A percentile compares a stretch with the other conserved stretches of the same genome.
These are phyloP conservation scores for Purpureocillium lavendulum DNA, from an alignment of 2,329 filamentous ascomycete species.

Conservation along the genomic window DNA sequence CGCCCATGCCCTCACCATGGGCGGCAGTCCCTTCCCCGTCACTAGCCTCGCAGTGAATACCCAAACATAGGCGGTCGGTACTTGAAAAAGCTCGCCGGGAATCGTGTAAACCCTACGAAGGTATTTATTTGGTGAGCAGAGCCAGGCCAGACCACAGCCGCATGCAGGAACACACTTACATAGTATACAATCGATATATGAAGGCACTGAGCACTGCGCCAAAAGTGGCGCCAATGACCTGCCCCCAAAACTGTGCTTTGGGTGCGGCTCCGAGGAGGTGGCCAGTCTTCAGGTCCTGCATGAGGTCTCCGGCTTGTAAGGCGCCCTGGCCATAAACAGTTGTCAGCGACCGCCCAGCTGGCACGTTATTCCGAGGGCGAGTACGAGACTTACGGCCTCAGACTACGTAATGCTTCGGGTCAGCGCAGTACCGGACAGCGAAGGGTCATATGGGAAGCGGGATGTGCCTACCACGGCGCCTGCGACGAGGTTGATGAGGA, in stretches of 20 bases:
- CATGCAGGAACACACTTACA: slow-evolving; percentile 18
- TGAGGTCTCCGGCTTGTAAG: slow-evolving; percentile 87
- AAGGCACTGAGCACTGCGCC: slow-evolving; percentile 80
- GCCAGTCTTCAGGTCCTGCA: slow-evolving; percentile 96
- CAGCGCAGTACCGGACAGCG: background rate
- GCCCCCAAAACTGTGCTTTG: slow-evolving; percentile 93
- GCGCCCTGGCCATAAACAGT: slow-evolving; percentile 45
- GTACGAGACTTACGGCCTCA: slow-evolving; percentile 24
- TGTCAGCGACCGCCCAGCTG: background rate
- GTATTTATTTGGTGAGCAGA: no score
- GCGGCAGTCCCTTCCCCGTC: slow-evolving; percentile 79
- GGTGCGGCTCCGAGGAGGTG: slow-evolving; percentile 87
- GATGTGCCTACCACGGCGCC: slow-evolving; percentile 57
- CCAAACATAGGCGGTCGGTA: slow-evolving; percentile 94
- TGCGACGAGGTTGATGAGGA: slow-evolving; percentile 92
- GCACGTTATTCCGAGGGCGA: background rate
- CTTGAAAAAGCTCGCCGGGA: slow-evolving; percentile 82
- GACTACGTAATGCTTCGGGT: slow-evolving; percentile 17
- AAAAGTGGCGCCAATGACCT: slow-evolving; percentile 80
- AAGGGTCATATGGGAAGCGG: background rate
- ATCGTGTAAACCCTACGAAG: slow-evolving; percentile 66
- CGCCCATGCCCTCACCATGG: slow-evolving; percentile 76
- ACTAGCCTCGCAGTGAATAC: slow-evolving; percentile 92
- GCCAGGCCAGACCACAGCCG: no score
- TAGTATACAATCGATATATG: slow-evolving; percentile 82